These are phyloP conservation scores for Colletotrichum sidae DNA, from an alignment of 2,329 filamentous ascomycete genomes.

Conservation along the genomic window DNA sequence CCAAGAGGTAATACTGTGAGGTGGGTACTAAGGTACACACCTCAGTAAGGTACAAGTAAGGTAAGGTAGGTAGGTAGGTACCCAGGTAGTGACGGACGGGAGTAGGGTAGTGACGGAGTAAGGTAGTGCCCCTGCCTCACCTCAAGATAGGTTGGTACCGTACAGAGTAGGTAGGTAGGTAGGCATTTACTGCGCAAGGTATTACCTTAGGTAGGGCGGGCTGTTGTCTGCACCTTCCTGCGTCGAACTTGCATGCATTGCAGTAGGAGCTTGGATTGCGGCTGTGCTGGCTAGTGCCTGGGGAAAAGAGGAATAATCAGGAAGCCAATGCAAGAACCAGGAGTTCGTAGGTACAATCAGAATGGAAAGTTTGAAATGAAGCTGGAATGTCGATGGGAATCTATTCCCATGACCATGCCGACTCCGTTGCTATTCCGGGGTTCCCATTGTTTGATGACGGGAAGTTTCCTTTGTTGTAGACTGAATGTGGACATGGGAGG, in stretches of 20 bases:
- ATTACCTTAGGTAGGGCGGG: constrained; percentile 10
- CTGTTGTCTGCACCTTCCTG: neutral
- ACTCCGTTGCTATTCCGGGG: too few relatives aligned
- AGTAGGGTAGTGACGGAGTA: too few relatives aligned
- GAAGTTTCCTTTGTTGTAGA: too few relatives aligned
- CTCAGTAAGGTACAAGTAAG: neutral
- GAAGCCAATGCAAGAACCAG: constrained; percentile 7
- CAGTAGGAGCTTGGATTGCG: constrained; percentile 26
- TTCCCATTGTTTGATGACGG: too few relatives aligned
- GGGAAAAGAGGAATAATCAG: constrained; percentile 18
- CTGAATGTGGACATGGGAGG: too few relatives aligned
- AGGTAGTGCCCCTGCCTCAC: too few relatives aligned
- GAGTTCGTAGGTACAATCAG: constrained; percentile 4
- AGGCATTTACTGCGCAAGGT: neutral
- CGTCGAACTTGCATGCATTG: constrained; percentile 15
- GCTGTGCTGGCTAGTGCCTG: constrained; percentile 25
- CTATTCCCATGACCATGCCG: too few relatives aligned
- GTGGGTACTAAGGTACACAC: neutral
- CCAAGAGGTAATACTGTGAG: neutral
- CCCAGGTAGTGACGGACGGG: too few relatives aligned
- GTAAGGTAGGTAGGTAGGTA: neutral
- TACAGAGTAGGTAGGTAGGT: too few relatives aligned
- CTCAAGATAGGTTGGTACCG: too few relatives aligned
- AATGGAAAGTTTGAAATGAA: neutral
- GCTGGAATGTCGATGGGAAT: neutral